Base-by-base conservation (phyloP, 805 yeast species). In the Lipomyces yamanashiensis region DNA sequence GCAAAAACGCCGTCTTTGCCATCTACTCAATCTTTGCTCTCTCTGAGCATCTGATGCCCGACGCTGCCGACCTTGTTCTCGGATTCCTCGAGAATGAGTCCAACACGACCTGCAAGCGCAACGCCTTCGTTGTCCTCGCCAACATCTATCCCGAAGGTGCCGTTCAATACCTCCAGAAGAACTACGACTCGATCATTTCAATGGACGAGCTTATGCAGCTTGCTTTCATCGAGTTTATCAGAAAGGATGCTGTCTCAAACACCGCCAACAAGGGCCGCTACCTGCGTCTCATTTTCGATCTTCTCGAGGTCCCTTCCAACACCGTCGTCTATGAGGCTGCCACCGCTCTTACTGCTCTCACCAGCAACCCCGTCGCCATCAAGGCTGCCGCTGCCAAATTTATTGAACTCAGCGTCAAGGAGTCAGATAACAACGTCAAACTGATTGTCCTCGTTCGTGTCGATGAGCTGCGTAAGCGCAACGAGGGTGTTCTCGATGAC, bases 1-100 rank as follows among this genome's bases (percentile, higher is more conserved):
- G 99, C 75, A 95, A 95, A 77, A 93, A 95, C 75, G 99, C 99
- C 7, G 92, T 91, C 23, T 88, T 93, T 77, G 96, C 98, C 48
- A 85, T 95, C 63, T 85, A 83, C 71, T 86, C 96, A 28, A 90
- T 95, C 71, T 89, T 84, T 76, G 82, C 86, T 74, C 92, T 88
- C 58, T 86, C 96, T 40, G 92, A 89, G 47, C 93, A 89, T 77
- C 83, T 95, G 74, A 83, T 90, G 52, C 99, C 99, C 7, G 99
- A 96, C 78, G 97, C 98, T n/a, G 88, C 92, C 58, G 96, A 90
- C 70, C 82, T 93, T 67, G 81, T 93, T 69, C 80, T 82, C 68
- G 83, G 84, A 59, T 90, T 92, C 75, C 81, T 95, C 73, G 82
- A 81, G 56, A 87, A 85, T 39, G 99, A 95, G 78, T 85, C 89